Percentiles rank a stretch among this genome's conserved stretches.
phyloP scores from a whole-genome alignment of 2,329 filamentous ascomycete genomes.

The Aspergillus glaucus region DNA sequence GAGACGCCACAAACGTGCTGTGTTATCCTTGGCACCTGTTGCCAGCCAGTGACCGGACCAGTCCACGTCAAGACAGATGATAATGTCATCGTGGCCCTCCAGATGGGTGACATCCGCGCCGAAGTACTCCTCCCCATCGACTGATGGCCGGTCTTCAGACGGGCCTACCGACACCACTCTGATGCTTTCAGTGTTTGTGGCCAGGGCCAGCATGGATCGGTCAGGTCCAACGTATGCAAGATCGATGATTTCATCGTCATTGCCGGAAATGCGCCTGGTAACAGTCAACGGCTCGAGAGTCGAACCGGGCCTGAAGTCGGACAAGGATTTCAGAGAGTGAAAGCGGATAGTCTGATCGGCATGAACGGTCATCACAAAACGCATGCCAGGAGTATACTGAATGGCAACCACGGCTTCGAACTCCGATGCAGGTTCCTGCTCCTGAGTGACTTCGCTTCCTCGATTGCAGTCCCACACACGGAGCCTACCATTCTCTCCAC shows the following conservation, averaged over 20 bases:
- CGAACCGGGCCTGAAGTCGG: constrained; percentile 31
- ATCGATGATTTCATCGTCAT: constrained; percentile 96
- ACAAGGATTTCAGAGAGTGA: constrained; percentile 50
- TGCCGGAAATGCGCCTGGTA: constrained; percentile 80
- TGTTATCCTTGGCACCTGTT: constrained; percentile 95
- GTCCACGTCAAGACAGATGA: constrained; percentile 89
- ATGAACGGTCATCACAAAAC: constrained; percentile 74
- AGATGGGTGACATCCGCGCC: constrained; percentile 82
- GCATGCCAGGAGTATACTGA: constrained; percentile 58
- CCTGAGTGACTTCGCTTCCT: constrained; percentile 71
- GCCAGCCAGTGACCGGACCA: constrained; percentile 97
- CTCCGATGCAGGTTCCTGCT: constrained; percentile 58
- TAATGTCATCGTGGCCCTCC: constrained; percentile 88
- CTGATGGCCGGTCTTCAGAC: constrained; percentile 25
- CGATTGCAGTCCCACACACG: constrained; percentile 75
- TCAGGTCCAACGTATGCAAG: constrained; percentile 78
- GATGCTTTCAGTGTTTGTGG: constrained; percentile 91
- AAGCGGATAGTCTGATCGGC: constrained; percentile 82
- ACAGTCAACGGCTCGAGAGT: constrained; percentile 53
- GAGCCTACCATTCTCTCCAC: constrained; percentile 73
- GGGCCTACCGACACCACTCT: constrained; percentile 67
- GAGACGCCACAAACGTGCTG: constrained; percentile 80
- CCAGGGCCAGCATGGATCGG: constrained; percentile 75
- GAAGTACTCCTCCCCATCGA: constrained; percentile 57
- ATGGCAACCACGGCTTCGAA: constrained; percentile 65